Evolutionary conservation across 305 asterid species (phyloP), one percentile per base, ranked within the genome.

Genomic region (Fraxinus greggii): DNA sequence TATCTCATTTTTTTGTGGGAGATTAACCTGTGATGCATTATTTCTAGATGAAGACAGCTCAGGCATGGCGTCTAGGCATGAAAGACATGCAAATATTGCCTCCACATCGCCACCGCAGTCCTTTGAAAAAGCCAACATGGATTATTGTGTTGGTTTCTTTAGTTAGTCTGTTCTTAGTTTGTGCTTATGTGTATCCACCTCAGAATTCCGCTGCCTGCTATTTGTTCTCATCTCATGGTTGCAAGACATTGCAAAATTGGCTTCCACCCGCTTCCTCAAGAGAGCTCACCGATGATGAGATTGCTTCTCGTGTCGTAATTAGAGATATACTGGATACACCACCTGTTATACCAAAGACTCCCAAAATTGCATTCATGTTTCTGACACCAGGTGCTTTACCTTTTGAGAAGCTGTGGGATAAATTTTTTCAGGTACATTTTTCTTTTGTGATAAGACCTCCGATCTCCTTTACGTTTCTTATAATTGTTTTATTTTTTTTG

Each of bases 231-330:
- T 85, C 91, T 76, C 76, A 83, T 76, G 92, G 92, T 40, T 92
- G 97, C 88, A 88, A 89, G 78, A 85, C 87, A 65, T 56, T 88
- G 73, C 82, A 88, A 32, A 82, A 84, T 73, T 92, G 95, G 95
- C 90, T 88, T 80, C 95, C 95, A n/a, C 93, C 94, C 56, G 79
- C 86, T n/a, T 92, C 90, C 65, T 86, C 90, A 23, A 90, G 97
- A 85, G 92, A 89, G 77, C 83, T 91, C 72, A 89, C 93, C 0
- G 97, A 92, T 82, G 88, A 84, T 23, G 97, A 92, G 89, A 80
- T 89, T 23, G 91, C 95, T 76, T 83, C 97, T 78, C 93, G 89
- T 56, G 92, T 89, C 83, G 93, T 92, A 76, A 88, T 91, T 79
- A 85, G 81, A 80, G 94, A 91, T 79, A 81, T 90, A 84, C 85